phyloP scores from a whole-genome alignment of 345 rosid species.

The Citrus medica region DNA sequence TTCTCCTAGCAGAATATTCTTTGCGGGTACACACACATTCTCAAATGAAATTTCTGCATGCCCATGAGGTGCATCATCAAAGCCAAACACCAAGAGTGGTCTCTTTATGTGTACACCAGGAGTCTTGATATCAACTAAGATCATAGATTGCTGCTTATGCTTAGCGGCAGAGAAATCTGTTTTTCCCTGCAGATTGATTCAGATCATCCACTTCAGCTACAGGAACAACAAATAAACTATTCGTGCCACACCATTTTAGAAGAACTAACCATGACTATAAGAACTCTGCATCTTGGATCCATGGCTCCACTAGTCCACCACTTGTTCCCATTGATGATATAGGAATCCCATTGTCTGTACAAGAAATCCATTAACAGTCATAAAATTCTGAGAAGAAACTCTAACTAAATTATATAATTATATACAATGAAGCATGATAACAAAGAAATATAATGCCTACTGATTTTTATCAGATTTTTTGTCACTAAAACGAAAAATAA shows the following conservation, averaged over 20 bases:
- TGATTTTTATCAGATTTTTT: not conserved
- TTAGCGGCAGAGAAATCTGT: too few relatives aligned
- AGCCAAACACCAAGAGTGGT: too few relatives aligned
- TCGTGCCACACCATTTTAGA: not conserved
- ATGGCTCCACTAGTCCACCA: constrained; percentile 99
- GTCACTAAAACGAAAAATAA: not conserved
- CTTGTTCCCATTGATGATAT: constrained; percentile 81
- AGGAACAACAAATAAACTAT: constrained; percentile 4
- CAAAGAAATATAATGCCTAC: not conserved
- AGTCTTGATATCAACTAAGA: too few relatives aligned
- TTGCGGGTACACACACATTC: too few relatives aligned
- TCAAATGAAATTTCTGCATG: too few relatives aligned
- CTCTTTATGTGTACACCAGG: too few relatives aligned
- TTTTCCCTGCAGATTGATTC: constrained; percentile 62
- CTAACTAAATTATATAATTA: not conserved
- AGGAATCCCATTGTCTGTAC: constrained; percentile 76
- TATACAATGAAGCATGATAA: not conserved
- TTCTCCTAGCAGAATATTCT: too few relatives aligned
- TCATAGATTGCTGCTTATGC: too few relatives aligned
- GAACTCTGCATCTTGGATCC: constrained; percentile 97
- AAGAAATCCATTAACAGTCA: constrained; percentile 7
- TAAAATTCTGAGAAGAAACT: constrained; percentile 10
- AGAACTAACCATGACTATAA: constrained; percentile 90
- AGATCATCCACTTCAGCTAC: constrained; percentile 1
- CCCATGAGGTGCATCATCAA: too few relatives aligned